Base-by-base conservation (phyloP, 768 basidiomycete genomes). In the Inosperma sp. region DNA sequence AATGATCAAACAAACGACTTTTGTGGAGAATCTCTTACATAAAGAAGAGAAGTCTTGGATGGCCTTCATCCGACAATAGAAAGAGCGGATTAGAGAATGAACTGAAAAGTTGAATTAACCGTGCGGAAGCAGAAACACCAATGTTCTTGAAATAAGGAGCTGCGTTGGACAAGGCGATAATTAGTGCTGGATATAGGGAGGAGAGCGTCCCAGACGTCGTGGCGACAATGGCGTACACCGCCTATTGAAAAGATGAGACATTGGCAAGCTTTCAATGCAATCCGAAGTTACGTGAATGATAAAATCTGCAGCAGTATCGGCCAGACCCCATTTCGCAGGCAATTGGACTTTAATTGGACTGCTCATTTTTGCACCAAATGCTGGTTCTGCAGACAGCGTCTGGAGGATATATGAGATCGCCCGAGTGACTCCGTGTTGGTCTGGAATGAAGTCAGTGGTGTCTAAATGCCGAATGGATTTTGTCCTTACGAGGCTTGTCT, bases 21-120 rank as follows among this genome's bases (percentile, higher is more conserved):
- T 39, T 26, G 22, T 50, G 17, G 44, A 14, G 19, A 31, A 35
- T 37, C 14, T 66, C 81, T 54, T 55, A 91, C 90, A 93, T 85
- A 65, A 92, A 96, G 68, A 89, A 98, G 26, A 97, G 76, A 25
- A 97, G 70, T 54, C 96, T 72, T 1, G 96, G 96, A 62, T 97
- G 93, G 6, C 94, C 92, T 67, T 97, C 96, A 55, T 98, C 96
- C 3, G 89, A 84, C 16, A 99, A 70, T 27, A 98, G 71, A 67
- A 97, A 97, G 2, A 83, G 71, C 0, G 96, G 90, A 52, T 86
- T 90, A 5, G 92, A 85, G 64, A 99, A 95, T 0, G 95, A 91
- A 23, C 80, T 84, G 69, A 96, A 92, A 5, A 98, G 78, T 66
- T 96, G 93, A 29, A 94, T 65, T 6, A 99, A 75, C 14, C 89